Evolutionary conservation across 2,329 filamentous ascomycete genomes (phyloP).

Genomic region (Alternaria burnsii): DNA sequence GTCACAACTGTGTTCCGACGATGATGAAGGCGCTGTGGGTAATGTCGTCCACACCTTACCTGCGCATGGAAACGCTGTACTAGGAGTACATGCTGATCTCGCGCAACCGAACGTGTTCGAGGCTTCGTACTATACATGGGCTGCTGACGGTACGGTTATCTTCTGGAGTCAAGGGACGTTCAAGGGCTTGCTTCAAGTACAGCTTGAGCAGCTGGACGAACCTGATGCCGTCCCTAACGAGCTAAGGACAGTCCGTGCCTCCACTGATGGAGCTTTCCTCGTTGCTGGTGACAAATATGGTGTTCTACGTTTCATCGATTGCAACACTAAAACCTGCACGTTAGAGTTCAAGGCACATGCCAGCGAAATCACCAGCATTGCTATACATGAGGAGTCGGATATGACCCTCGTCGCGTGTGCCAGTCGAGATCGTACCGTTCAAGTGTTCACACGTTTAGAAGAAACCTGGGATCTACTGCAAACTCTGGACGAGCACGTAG

Average conservation of each 20-base stretch:
- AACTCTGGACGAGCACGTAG: slow-evolving; percentile 90
- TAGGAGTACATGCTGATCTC: slow-evolving; percentile 74
- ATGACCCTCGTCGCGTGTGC: slow-evolving; percentile 79
- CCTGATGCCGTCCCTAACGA: slow-evolving; percentile 64
- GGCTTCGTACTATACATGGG: slow-evolving; percentile 89
- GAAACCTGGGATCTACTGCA: slow-evolving; percentile 80
- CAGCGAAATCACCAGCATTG: slow-evolving; percentile 83
- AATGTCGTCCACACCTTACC: slow-evolving; percentile 56
- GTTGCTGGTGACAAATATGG: slow-evolving; percentile 88
- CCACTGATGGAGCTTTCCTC: slow-evolving; percentile 70
- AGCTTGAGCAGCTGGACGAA: slow-evolving; percentile 69
- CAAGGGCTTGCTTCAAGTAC: slow-evolving; percentile 69
- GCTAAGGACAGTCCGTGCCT: slow-evolving; percentile 66
- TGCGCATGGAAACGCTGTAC: slow-evolving; percentile 66
- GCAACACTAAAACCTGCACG: slow-evolving; percentile 66
- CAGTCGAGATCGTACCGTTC: slow-evolving; percentile 83
- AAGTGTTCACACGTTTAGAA: slow-evolving; percentile 75
- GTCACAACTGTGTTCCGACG: slow-evolving; percentile 58
- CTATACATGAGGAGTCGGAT: slow-evolving; percentile 71
- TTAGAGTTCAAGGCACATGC: slow-evolving; percentile 86
- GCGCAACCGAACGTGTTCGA: slow-evolving; percentile 65
- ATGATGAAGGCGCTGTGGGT: slow-evolving; percentile 41
- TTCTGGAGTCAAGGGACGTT: slow-evolving; percentile 84
- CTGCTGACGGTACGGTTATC: slow-evolving; percentile 77
- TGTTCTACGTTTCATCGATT: slow-evolving; percentile 75